Percentiles rank a stretch among this genome's conserved stretches.
phyloP scores from a whole-genome alignment of 2,329 filamentous ascomycete species.

The Thielaviopsis musarum region DNA sequence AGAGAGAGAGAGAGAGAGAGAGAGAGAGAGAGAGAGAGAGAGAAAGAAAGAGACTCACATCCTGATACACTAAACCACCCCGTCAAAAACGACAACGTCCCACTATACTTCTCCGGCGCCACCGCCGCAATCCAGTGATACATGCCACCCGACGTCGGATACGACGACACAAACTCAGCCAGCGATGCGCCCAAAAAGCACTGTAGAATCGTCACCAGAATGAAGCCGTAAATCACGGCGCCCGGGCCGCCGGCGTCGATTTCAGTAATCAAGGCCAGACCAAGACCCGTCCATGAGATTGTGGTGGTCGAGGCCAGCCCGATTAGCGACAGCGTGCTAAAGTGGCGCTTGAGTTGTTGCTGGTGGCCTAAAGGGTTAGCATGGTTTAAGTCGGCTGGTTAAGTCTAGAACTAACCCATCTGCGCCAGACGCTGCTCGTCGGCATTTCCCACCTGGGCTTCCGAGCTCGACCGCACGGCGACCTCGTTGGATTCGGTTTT shows the following conservation, averaged over 20 bases:
- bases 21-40: neutral
- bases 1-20: neutral
- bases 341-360: constrained; percentile 32
- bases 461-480: neutral
- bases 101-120: constrained; percentile 18
- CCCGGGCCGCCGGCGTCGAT: constrained; percentile 31
- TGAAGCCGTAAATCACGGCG: constrained; percentile 33
- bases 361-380: too few species aligned
- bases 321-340: constrained; percentile 29
- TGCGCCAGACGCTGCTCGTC: constrained; percentile 27
- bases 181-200: constrained; percentile 26
- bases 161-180: constrained; percentile 30
- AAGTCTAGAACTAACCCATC: constrained; percentile 22
- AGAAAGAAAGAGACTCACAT: too few species aligned
- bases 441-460: constrained; percentile 15
- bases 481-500: neutral
- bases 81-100: constrained; percentile 9
- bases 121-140: constrained; percentile 34
- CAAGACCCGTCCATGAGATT: constrained; percentile 32
- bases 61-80: constrained; percentile 11
- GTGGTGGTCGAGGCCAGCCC: constrained; percentile 32
- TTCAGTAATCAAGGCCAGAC: constrained; percentile 27
- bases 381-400: too few species aligned
- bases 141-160: constrained; percentile 32
- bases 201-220: constrained; percentile 29